Percentiles rank a stretch among this genome's conserved stretches.
These are phyloP conservation scores for Pseudozyma tsukubaensis DNA, from an alignment of 1,284 basidiomycete genomes.

Conservation along the genomic window DNA sequence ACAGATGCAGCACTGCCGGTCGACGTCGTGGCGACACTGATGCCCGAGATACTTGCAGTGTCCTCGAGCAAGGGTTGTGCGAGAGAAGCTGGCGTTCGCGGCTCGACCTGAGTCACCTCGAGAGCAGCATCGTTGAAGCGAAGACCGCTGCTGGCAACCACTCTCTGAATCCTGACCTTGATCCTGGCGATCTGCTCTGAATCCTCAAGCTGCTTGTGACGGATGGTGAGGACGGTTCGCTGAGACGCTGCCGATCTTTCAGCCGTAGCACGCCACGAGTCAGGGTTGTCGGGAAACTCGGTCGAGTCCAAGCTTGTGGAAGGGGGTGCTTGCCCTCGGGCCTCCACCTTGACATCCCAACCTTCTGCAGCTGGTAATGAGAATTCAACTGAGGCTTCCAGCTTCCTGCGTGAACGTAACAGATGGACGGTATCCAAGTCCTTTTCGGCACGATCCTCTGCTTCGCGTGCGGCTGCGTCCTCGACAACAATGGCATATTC, in stretches of 20 bases:
- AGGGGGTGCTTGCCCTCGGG: slow-evolving; percentile 15
- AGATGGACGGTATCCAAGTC: slow-evolving; percentile 42
- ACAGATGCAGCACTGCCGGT: slow-evolving; percentile 38
- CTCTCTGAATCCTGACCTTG: slow-evolving; percentile 50
- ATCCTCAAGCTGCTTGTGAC: slow-evolving; percentile 33
- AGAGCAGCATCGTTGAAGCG: slow-evolving; percentile 52
- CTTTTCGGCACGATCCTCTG: slow-evolving; percentile 45
- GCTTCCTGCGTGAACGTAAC: slow-evolving; percentile 74
- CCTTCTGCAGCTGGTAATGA: slow-evolving; percentile 81
- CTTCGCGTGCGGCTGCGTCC: slow-evolving; percentile 72
- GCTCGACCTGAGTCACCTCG: slow-evolving; percentile 28
- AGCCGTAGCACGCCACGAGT: slow-evolving; percentile 74
- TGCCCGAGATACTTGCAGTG: slow-evolving; percentile 53
- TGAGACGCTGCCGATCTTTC: slow-evolving; percentile 24
- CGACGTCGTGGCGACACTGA: slow-evolving; percentile 52
- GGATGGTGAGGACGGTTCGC: slow-evolving; percentile 23
- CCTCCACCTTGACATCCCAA: slow-evolving; percentile 84
- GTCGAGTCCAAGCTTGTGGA: background rate
- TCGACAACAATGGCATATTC: slow-evolving; percentile 84
- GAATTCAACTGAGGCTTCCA: slow-evolving; percentile 83
- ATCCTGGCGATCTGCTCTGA: slow-evolving; percentile 49
- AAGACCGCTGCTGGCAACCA: slow-evolving; percentile 54
- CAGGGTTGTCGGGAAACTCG: slow-evolving; percentile 74
- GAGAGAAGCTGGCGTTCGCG: slow-evolving; percentile 26
- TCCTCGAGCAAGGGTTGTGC: slow-evolving; percentile 41